Conservation (phyloP, 768 basidiomycete genomes). For the Leccinum ochraceum region DNA sequence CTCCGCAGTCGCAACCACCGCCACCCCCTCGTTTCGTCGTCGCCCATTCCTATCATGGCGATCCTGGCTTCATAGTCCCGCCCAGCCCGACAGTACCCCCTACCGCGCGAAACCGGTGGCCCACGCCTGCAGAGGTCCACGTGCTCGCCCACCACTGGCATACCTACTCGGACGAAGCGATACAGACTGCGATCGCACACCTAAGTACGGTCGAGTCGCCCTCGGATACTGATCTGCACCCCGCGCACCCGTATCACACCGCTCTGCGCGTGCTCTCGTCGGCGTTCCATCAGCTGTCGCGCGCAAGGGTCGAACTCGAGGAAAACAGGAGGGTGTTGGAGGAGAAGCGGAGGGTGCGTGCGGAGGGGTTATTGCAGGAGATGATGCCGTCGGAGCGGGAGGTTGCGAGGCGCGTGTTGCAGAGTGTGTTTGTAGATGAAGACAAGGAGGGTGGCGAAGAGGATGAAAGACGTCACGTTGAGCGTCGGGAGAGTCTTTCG, state of each 20-base stretch:
- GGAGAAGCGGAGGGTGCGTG: constrained; percentile 62
- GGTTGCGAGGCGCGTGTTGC: constrained; percentile 64
- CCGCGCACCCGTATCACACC: constrained; percentile 60
- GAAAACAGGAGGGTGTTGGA: constrained; percentile 49
- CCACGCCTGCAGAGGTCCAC: constrained; percentile 37
- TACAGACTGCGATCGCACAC: constrained; percentile 60
- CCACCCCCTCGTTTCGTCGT: constrained; percentile 40
- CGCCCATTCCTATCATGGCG: constrained; percentile 35
- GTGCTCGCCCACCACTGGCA: constrained; percentile 77
- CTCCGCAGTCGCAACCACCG: constrained; percentile 30
- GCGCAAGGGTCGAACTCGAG: constrained; percentile 64
- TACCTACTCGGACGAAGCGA: constrained; percentile 71
- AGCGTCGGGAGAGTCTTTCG: constrained; percentile 57
- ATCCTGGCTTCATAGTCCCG: constrained; percentile 34
- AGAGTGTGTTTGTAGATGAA: constrained; percentile 58
- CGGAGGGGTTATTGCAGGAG: constrained; percentile 56
- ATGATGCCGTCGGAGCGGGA: constrained; percentile 63
- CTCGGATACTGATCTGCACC: constrained; percentile 47
- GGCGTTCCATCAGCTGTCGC: constrained; percentile 59
- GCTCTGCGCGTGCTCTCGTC: constrained; percentile 70
- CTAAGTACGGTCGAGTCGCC: constrained; percentile 44
- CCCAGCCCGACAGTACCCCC: constrained; percentile 33
- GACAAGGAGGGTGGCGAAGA: constrained; percentile 3
- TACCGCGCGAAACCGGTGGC: constrained; percentile 7
- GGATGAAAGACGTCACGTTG: constrained; percentile 48